Evolutionary conservation across 1,284 basidiomycete genomes (phyloP), one percentile per base, ranked within the genome.

Genomic region (Apiotrichum akiyoshidainum): DNA sequence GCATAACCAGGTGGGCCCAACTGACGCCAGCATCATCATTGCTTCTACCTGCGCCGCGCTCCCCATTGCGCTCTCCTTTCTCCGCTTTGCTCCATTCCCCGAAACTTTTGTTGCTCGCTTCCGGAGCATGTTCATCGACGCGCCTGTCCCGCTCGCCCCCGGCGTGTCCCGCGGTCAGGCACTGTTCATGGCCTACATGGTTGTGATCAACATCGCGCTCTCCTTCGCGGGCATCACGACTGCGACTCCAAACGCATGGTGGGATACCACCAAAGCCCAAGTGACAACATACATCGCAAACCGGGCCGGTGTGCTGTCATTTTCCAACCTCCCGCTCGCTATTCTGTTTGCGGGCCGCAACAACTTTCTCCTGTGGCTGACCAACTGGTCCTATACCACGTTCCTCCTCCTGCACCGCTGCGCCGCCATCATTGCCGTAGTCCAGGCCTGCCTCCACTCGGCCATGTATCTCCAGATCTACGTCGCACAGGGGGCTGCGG

Each of bases 331-430:
- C 47, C 64, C 65, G 2, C 62, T 70, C 8, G 53, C 68, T 9
- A 70, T 62, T 61, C 37, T 63, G 3, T 47, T 67, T 16, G 68
- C 68, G 0, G 68, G 68, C 13, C 53, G 68, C n/a, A 71, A 73
- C 58, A 64, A 68, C 57, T 41, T 69, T 31, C 45, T 73, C 34
- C 63, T 73, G 16, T 73, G 67, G 68, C 31, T 73, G 17, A 68
- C 67, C 1, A 66, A 68, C 22, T 73, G 68, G 67, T 65, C 61
- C 12, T 70, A 60, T 51, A 34, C 64, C 60, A 37, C 51, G 63
- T 58, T 21, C 22, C 8, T 17, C 22, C 26, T 68, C 34, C 69
- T 71, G 59, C 71, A 72, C 54, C 65, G 68, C 39, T 69, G 65
- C 60, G 54, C 65, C 8, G 69, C 68, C 2, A 46, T 65, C 26